Evolutionary conservation across 257 asterid genomes (phyloP).

Genomic region (Anisodus tanguticus): DNA sequence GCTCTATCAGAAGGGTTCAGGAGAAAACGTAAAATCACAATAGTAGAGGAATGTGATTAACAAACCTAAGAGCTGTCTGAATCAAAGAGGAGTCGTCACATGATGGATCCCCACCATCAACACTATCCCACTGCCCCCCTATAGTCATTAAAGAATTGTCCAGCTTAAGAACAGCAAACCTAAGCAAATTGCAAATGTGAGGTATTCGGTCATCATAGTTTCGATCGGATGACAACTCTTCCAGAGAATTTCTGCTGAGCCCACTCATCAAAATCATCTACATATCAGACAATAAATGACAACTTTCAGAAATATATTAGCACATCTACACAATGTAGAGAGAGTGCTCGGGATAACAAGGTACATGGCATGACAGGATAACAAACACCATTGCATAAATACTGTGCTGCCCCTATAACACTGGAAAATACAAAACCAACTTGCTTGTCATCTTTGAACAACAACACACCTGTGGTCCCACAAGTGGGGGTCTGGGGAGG

Average conservation of each 20-base stretch:
- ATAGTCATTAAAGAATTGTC: constrained; percentile 74
- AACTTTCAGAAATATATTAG: background rate
- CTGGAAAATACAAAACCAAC: background rate
- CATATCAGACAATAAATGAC: constrained; percentile 25
- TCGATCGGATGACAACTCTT: constrained; percentile 85
- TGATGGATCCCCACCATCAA: constrained; percentile 97
- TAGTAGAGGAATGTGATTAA: constrained; percentile 23
- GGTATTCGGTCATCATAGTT: constrained; percentile 82
- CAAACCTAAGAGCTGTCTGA: constrained; percentile 79
- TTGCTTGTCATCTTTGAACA: background rate
- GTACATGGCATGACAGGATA: background rate
- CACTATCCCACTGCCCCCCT: constrained; percentile 85
- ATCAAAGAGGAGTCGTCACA: constrained; percentile 70
- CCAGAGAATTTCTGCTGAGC: constrained; percentile 82
- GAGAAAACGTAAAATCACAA: background rate
- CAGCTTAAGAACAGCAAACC: constrained; percentile 79
- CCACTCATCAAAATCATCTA: constrained; percentile 90
- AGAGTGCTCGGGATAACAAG: background rate
- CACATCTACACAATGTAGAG: background rate
- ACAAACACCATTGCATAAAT: background rate
- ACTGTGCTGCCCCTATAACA: background rate
- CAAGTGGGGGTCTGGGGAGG: too few species aligned
- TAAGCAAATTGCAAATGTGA: constrained; percentile 81
- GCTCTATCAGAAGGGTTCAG: background rate
- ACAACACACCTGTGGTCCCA: too few species aligned